Evolutionary conservation across 1,139 yeast genomes (phyloP), one percentile per base, ranked within the genome.

Genomic region (Blastobotrys capitulatus): DNA sequence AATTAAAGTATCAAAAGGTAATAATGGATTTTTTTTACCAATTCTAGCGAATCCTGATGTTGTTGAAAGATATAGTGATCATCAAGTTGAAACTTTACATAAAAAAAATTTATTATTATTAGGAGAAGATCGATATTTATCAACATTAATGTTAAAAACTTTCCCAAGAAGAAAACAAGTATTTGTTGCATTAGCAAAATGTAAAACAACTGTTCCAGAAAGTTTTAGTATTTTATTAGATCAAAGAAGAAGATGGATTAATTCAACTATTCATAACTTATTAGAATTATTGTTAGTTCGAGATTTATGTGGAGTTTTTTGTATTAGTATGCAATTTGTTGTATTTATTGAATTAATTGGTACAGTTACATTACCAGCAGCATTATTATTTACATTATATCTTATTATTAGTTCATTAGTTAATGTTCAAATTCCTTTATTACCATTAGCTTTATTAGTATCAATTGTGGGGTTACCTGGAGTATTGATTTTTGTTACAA

Each of bases 171-270:
- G 98, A 67, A 88, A 86, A 58, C 96, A 87, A 69, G 71, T 90
- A n/a, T 92, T 92, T 65, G 84, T 92, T 8, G 88, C 97, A 1
- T 90, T 89, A 67, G 98, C 97, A 13, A 95, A 88, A 12, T 92
- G 97, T 73, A 89, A 89, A 66, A 92, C 98, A 1, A 71, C 89
- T 57, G 97, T 86, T 18, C 98, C 98, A 0, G 88, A 85, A 57
- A 75, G 76, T 51, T 89, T 92, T 66, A 75, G 70, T 55, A 95
- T 90, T 40, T 73, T 92, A 59, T 73, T 92, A 49, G 90, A 97
- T 1, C 98, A 92, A 67, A 83, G 98, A 66, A 87, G 98, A 70
- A 86, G 98, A 66, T 92, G 98, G 98, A 92, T 92, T 61, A 92
- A 92, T 68, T 89, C 97, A 2, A 92, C 98, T 0, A 95, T 92